Evolutionary conservation across 192 early-diverging fungal genomes (phyloP).

Genomic region (Backusella macrospora): DNA sequence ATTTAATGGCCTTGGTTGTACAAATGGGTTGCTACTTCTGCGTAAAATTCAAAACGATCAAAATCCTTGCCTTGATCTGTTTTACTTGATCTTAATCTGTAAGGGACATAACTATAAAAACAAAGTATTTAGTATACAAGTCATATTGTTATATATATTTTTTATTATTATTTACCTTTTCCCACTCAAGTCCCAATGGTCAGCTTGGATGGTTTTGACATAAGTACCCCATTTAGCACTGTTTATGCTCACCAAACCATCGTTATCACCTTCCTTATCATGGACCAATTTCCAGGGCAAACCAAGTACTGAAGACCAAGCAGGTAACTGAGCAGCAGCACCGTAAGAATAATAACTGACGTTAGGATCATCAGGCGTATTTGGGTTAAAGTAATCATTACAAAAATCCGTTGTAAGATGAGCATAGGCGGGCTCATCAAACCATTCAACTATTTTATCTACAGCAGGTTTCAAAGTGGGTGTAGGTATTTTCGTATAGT

Average conservation of each 20-base stretch:
- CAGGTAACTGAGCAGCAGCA: constrained; percentile 67
- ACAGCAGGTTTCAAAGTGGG: constrained; percentile 2
- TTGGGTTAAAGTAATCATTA: constrained; percentile 80
- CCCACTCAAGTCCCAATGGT: constrained; percentile 88
- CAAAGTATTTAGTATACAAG: neutral
- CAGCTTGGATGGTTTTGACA: constrained; percentile 77
- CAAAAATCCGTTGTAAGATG: constrained; percentile 91
- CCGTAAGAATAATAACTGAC: constrained; percentile 86
- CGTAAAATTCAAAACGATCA: constrained; percentile 37
- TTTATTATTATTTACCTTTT: constrained; percentile 22
- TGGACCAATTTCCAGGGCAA: constrained; percentile 82
- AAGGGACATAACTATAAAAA: neutral
- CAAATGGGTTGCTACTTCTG: constrained; percentile 37
- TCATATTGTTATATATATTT: neutral
- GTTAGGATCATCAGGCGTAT: constrained; percentile 76
- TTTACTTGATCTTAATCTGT: constrained; percentile 13
- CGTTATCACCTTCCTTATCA: constrained; percentile 84
- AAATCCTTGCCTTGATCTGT: constrained; percentile 30
- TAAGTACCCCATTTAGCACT: constrained; percentile 92
- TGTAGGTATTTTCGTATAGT: constrained; percentile 1
- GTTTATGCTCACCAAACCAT: constrained; percentile 85
- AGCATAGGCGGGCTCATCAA: constrained; percentile 92
- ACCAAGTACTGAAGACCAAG: constrained; percentile 63
- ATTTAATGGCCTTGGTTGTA: constrained; percentile 40
- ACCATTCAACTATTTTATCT: constrained; percentile 55